Base-by-base conservation (phyloP, 129 eudicot genomes). In the Chrysanthemum lavandulifolium region DNA sequence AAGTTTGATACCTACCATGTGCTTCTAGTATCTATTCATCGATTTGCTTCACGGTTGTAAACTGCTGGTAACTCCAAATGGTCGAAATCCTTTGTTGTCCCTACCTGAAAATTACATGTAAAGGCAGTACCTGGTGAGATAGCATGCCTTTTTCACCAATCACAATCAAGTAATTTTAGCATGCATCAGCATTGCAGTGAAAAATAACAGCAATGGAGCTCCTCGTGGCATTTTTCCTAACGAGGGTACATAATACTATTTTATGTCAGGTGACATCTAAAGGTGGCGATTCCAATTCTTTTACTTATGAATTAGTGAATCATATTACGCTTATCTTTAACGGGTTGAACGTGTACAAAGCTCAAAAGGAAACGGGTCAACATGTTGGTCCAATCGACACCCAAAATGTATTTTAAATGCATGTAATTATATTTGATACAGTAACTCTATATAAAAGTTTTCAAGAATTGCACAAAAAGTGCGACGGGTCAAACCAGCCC, bases 61-160 rank as follows among this genome's bases (percentile, higher is more conserved):
- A 21, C 31, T 27, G 29, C 29, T 27, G 29, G 31, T 27, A 31
- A 82, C 81, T 94, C 99, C 84, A 90, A 23, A 82, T 94, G 88
- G 85, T 94, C 99, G 27, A 94, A 88, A 64, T 90, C 99, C 10
- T 94, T 97, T 3, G 93, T 90, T 77, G 88, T 83, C 69, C 99
- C 99, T 31, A 84, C 97, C 97, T 94, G 88, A 72, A 79, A 29
- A 71, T 75, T 18, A 56, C 60, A 45, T 69, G 74, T 56, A 40
- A 75, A 78, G 31, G 5, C 31, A 47, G 62, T 58, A 43, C 68
- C 61, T 10, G 27, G 79, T 55, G 48, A 66, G 51, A 54, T 0
- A 15, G 45, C 59, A 14, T 67, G 48, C 27, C 48, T 27, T n/a
- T 33, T 23, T 61, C 66, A 77, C 13, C 59, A 61, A 18, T 40